Evolutionary conservation across 768 basidiomycete genomes (phyloP), one percentile per base, ranked within the genome.

Genomic region (Lentinula boryana): DNA sequence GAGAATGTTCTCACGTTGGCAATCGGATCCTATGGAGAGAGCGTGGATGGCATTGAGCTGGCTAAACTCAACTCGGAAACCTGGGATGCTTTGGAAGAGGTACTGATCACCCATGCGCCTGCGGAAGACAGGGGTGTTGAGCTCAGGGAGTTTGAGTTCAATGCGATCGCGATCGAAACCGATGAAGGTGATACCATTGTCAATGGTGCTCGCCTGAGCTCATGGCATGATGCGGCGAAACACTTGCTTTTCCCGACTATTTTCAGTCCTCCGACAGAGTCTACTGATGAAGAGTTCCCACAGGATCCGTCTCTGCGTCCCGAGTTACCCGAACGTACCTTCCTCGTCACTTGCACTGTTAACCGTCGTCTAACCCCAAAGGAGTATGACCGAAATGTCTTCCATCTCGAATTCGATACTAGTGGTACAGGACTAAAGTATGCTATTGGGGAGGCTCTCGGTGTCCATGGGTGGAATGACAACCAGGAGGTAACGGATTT

Each of bases 391-490:
- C 92, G 97, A 66, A 98, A 99, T 74, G 95, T 99, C 35, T 98
- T 98, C 81, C 97, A 99, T 76, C 82, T 99, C 66, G 97, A 98
- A 77, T 95, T 99, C 70, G 86, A 95, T 71, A 93, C 92, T 2
- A 77, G 83, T 31, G 91, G 92, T 35, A 99, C 97, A 23, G 95
- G 95, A 8, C 81, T 99, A 63, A 93, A 89, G 74, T 99, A 99
- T 73, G 87, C 85, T 38, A 93, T 98, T 60, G 97, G 97, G 60
- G 97, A 98, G 75, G 97, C 97, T 12, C 86, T 99, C 43, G 97
- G 95, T 48, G 80, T 98, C 46, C 95, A 99, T 70, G 97, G 97
- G 6, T 98, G 95, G 95, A 98, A 99, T 72, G 95, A 98, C 69
- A 83, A 84, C 44, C 74, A 81, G 56, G 96, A 99, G 63, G 93